These are phyloP conservation scores for Dioscorea dumetorum DNA, from an alignment of 106 monocot genomes.

Conservation along the genomic window DNA sequence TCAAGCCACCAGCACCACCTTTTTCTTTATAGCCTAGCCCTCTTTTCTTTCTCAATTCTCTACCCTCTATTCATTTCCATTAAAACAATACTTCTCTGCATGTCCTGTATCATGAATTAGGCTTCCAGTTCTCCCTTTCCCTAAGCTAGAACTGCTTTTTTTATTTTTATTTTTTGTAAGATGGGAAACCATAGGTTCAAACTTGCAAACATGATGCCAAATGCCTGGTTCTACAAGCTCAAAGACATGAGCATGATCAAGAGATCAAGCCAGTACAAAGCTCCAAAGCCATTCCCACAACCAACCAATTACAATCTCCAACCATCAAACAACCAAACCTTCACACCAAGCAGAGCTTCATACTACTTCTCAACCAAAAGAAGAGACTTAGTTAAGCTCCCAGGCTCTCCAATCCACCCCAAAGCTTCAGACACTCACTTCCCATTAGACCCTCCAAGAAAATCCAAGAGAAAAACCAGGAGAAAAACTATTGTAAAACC, in stretches of 20 bases:
- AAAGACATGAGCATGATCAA: constrained; percentile 38
- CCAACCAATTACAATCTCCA: neutral
- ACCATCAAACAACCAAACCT: constrained; percentile 6
- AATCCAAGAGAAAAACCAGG: constrained; percentile 10
- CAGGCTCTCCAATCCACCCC: constrained; percentile 11
- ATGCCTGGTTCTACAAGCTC: constrained; percentile 86
- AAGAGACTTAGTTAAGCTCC: constrained; percentile 3
- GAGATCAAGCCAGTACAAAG: neutral
- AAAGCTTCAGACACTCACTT: constrained; percentile 34
- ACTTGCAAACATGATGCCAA: constrained; percentile 77
- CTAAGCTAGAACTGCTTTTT: no score
- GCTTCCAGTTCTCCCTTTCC: no score
- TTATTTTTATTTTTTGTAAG: neutral
- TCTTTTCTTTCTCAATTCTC: neutral
- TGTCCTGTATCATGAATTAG: no score
- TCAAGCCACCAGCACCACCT: neutral
- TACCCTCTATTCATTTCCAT: no score
- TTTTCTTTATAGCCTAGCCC: neutral
- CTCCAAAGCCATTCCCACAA: constrained; percentile 9
- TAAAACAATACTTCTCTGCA: neutral
- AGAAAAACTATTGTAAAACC: neutral
- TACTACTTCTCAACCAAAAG: constrained; percentile 34
- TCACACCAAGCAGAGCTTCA: constrained; percentile 28
- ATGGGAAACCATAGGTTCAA: constrained; percentile 78
- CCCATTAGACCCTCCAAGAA: constrained; percentile 30